These are phyloP conservation scores for Pyrenochaeta sp. DNA, from an alignment of 2,329 filamentous ascomycete species.

Conservation along the genomic window DNA sequence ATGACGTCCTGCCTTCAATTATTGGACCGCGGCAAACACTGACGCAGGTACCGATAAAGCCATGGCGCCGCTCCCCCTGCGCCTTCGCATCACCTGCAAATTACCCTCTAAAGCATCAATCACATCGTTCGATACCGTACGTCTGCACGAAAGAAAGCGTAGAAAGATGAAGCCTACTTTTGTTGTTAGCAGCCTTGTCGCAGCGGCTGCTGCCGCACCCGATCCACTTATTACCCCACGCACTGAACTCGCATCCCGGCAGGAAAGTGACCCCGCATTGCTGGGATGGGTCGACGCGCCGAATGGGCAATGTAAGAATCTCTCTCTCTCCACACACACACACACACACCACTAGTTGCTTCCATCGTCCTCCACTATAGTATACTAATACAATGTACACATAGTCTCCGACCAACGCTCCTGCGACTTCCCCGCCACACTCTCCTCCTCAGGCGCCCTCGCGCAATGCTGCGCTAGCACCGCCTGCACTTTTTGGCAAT, in stretches of 20 bases:
- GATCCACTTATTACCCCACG: constrained; percentile 32
- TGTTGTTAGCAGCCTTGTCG: constrained; percentile 15
- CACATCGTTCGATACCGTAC: neutral
- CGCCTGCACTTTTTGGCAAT: constrained; percentile 32
- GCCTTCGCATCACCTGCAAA: neutral
- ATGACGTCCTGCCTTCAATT: constrained; percentile 1
- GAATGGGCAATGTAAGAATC: constrained; percentile 22
- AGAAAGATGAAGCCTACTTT: constrained; percentile 19
- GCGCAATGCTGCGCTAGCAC: constrained; percentile 31
- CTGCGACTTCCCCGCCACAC: constrained; percentile 35
- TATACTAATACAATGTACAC: neutral
- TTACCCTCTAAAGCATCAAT: neutral
- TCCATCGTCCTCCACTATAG: no score
- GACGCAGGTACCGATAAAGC: constrained; percentile 14
- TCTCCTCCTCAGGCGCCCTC: constrained; percentile 27
- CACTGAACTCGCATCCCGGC: constrained; percentile 26
- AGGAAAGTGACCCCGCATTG: constrained; percentile 27
- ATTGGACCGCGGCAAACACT: neutral
- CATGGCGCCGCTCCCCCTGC: neutral
- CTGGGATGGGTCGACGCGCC: constrained; percentile 32
- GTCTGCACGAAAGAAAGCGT: neutral
- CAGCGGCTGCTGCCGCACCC: constrained; percentile 17
- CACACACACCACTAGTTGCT: neutral
- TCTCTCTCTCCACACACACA: neutral
- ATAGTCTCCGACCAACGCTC: constrained; percentile 29